Evolutionary conservation across 1,139 yeast species (phyloP).

Genomic region (Sugiyamaella sp.): DNA sequence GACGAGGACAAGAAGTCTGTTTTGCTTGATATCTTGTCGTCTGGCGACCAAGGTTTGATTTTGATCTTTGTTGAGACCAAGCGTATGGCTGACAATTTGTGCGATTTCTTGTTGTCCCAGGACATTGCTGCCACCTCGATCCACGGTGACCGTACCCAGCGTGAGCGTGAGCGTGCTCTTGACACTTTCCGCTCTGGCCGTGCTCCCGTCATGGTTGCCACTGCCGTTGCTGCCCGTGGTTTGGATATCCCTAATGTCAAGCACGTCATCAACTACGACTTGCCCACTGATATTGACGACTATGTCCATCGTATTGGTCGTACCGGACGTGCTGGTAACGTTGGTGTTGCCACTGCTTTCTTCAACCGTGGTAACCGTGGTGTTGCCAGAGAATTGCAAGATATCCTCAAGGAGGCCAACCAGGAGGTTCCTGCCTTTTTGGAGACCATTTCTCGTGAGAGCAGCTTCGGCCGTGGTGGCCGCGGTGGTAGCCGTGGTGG

Average conservation of each 20-base stretch:
- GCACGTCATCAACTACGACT: constrained; percentile 94
- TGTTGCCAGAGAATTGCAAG: constrained; percentile 84
- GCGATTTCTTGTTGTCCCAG: constrained; percentile 87
- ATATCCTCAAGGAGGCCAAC: constrained; percentile 89
- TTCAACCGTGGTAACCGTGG: constrained; percentile 95
- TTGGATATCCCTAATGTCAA: constrained; percentile 98
- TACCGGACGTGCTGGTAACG: constrained; percentile 99
- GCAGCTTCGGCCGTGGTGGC: constrained; percentile 62
- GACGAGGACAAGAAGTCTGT: constrained; percentile 94
- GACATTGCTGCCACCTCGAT: constrained; percentile 96
- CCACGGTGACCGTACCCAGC: constrained; percentile 98
- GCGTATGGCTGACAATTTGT: constrained; percentile 96
- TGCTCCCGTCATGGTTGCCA: constrained; percentile 93
- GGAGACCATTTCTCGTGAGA: constrained; percentile 78
- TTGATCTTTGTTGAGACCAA: constrained; percentile 96
- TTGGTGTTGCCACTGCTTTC: constrained; percentile 97
- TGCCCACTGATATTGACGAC: constrained; percentile 96
- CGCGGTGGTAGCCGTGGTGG: constrained; percentile 63
- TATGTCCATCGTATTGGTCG: constrained; percentile 99
- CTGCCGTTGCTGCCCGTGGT: constrained; percentile 99
- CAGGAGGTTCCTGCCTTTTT: constrained; percentile 95
- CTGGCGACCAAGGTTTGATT: constrained; percentile 75
- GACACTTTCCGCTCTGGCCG: constrained; percentile 84
- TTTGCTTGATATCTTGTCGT: constrained; percentile 80
- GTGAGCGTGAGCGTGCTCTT: constrained; percentile 96